A percentile compares a stretch with the other conserved stretches of the same genome.
These are phyloP conservation scores for Cerrena zonata DNA, from an alignment of 1,284 basidiomycete genomes.

Conservation along the genomic window DNA sequence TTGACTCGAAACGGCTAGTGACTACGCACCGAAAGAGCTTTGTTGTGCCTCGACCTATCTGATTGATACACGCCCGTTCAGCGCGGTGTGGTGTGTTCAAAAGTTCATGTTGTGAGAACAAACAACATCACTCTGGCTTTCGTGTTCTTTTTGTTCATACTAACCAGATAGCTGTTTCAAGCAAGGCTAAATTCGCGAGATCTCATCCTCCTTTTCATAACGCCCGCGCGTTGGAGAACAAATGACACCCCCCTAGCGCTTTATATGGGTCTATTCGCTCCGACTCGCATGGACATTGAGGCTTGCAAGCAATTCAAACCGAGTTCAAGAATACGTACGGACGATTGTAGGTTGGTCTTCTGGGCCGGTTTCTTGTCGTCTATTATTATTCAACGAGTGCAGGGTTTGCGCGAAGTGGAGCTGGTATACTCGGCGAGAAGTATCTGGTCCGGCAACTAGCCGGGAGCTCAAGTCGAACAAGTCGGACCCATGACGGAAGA, in stretches of 20 bases:
- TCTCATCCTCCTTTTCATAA: background rate
- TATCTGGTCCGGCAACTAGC: background rate
- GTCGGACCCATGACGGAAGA: background rate
- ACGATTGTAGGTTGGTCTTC: no score
- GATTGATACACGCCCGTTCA: slow-evolving; percentile 1
- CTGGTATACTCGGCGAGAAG: background rate
- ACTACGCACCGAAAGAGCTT: background rate
- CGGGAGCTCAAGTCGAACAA: background rate
- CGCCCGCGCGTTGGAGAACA: no score
- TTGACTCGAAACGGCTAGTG: background rate
- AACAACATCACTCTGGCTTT: background rate
- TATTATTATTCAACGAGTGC: background rate
- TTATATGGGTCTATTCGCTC: background rate
- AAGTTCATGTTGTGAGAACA: background rate
- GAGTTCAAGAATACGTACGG: no score
- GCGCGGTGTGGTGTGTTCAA: background rate
- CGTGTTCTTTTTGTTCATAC: no score
- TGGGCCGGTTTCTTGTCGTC: background rate
- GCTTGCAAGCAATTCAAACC: background rate
- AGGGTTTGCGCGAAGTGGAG: background rate
- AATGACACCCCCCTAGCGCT: background rate
- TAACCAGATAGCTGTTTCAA: no score
- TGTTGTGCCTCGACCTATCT: background rate
- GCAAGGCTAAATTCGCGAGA: no score
- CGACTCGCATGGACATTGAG: background rate